These are phyloP conservation scores for Streptanthus diversifolius DNA, from an alignment of 345 rosid species.

Conservation along the genomic window DNA sequence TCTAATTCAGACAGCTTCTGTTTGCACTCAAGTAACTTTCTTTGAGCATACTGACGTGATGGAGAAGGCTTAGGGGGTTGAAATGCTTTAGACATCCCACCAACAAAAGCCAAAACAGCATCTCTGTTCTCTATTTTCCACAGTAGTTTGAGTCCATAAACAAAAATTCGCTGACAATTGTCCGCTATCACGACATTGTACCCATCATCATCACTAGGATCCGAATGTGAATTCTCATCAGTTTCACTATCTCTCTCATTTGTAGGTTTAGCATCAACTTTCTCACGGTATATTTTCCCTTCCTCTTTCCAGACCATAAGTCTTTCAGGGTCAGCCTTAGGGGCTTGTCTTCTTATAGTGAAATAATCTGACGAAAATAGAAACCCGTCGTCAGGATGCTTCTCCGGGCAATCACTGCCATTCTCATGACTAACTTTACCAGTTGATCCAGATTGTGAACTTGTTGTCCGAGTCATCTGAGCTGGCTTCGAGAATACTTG, in stretches of 20 bases:
- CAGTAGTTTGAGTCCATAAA: conserved; percentile 74
- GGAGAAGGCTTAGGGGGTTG: conserved; percentile 87
- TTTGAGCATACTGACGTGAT: conserved; percentile 81
- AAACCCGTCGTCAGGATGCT: conserved; percentile 85
- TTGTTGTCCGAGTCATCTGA: conserved; percentile 47
- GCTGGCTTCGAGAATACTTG: conserved; percentile 49
- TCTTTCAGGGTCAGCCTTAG: conserved; percentile 83
- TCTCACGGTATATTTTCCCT: conserved; percentile 83
- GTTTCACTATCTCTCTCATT: conserved; percentile 75
- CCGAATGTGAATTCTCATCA: conserved; percentile 79
- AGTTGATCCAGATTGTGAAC: conserved; percentile 52
- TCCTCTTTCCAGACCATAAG: conserved; percentile 97
- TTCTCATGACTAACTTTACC: conserved; percentile 55
- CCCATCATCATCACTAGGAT: conserved; percentile 94
- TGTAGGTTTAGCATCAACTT: conserved; percentile 75
- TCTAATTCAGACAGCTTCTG: conserved; percentile 45
- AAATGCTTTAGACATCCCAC: conserved; percentile 88
- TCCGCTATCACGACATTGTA: conserved; percentile 87
- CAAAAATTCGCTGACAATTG: conserved; percentile 86
- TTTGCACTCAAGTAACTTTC: conserved; percentile 71
- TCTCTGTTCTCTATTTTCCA: conserved; percentile 90
- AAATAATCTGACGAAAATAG: conserved; percentile 89
- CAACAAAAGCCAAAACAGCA: conserved; percentile 92
- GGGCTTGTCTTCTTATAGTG: conserved; percentile 91
- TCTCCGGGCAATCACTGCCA: conserved; percentile 40